Evolutionary conservation across 2,329 filamentous ascomycete genomes (phyloP).

Genomic region (Monilinia vaccinii-corymbosi): DNA sequence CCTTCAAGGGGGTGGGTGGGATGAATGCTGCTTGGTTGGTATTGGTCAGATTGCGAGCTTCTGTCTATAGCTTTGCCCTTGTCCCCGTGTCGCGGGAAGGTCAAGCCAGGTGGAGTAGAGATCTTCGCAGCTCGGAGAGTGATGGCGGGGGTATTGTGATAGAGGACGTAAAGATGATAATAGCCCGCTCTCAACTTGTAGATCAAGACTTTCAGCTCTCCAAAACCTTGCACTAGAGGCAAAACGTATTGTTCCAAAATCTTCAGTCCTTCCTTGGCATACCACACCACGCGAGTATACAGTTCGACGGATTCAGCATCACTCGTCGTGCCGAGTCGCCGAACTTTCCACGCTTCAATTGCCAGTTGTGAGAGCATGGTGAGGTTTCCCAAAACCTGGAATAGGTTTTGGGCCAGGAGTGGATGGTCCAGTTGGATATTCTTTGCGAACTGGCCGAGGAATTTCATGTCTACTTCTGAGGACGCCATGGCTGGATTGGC

Average conservation of each 20-base stretch:
- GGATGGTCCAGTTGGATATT: conserved; percentile 69
- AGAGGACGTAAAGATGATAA: conserved; percentile 93
- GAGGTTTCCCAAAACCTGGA: conserved; percentile 84
- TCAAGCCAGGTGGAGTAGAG: conserved; percentile 33
- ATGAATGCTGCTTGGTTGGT: conserved; percentile 27
- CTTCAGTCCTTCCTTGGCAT: conserved; percentile 80
- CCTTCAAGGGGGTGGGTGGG: conserved; percentile 29
- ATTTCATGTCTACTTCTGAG: conserved; percentile 95
- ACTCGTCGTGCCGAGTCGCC: conserved; percentile 69
- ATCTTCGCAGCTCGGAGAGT: conserved; percentile 23
- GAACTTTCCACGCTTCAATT: conserved; percentile 71
- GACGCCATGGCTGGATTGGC: conserved; percentile 62
- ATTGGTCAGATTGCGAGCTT: conserved; percentile 14
- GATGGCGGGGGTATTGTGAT: conserved; percentile 81
- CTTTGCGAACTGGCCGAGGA: conserved; percentile 80
- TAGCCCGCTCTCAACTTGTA: conserved; percentile 91
- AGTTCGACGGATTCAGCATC: conserved; percentile 73
- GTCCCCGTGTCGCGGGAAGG: conserved; percentile 24
- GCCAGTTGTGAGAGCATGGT: conserved; percentile 80
- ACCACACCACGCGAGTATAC: conserved; percentile 89
- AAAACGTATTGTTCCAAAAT: conserved; percentile 83
- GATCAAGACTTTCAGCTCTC: conserved; percentile 78
- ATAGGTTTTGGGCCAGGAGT: conserved; percentile 72
- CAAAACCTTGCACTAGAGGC: conserved; percentile 69
- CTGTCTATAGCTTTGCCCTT: conserved; percentile 27